These are phyloP conservation scores for Triticum urartu DNA, from an alignment of 176 grass and related monocot genomes.

Conservation along the genomic window DNA sequence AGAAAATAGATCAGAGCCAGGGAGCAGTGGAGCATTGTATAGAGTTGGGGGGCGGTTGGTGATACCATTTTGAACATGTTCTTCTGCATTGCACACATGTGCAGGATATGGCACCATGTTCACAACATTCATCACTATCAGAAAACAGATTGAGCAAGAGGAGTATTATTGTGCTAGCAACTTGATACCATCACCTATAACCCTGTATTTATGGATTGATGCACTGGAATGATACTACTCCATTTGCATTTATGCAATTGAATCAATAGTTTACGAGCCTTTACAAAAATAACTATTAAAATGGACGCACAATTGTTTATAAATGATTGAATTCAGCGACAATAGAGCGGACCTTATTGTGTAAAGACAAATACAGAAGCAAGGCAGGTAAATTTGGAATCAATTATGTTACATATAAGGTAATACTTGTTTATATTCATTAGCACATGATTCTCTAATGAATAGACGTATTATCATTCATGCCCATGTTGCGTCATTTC, in stretches of 20 bases:
- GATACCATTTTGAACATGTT: neutral
- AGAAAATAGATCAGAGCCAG: neutral
- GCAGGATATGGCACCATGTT: slow-evolving; percentile 9
- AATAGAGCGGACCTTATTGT: neutral
- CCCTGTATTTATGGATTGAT: neutral
- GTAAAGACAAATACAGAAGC: neutral
- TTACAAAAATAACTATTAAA: neutral
- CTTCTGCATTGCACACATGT: slow-evolving; percentile 11
- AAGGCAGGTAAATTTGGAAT: neutral
- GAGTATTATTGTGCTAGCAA: neutral
- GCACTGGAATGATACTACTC: neutral
- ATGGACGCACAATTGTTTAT: neutral
- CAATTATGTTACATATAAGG: neutral
- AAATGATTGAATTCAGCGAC: neutral
- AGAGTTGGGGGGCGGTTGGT: neutral
- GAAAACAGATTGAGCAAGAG: neutral
- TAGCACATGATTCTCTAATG: neutral
- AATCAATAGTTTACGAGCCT: neutral
- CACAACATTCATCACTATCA: neutral
- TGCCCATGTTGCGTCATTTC: neutral
- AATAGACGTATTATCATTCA: neutral
- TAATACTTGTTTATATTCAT: neutral
- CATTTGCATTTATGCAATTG: neutral
- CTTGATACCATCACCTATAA: neutral
- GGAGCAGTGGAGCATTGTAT: neutral